Evolutionary conservation across 2,329 filamentous ascomycete species (phyloP).

Genomic region (Graphilbum fragrans): DNA sequence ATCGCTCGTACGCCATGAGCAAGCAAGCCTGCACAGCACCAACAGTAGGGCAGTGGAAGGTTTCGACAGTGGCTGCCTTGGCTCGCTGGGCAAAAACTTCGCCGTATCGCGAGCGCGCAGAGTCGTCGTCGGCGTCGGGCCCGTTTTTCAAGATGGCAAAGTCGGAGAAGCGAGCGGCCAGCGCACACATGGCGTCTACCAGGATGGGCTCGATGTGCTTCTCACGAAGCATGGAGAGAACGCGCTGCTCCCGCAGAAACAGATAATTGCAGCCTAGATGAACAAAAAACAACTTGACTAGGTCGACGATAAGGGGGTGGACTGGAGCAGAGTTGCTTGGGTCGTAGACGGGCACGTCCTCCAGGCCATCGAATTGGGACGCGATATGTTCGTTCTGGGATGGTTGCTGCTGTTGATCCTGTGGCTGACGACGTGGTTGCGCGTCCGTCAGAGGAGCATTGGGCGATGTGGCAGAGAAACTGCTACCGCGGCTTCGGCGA

Average conservation of each 20-base stretch:
- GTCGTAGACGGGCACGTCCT: conserved; percentile 64
- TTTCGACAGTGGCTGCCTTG: conserved; percentile 71
- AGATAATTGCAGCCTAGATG: conserved; percentile 80
- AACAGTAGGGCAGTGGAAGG: conserved; percentile 70
- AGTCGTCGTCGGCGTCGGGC: conserved; percentile 24
- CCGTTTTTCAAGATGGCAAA: conserved; percentile 38
- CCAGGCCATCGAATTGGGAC: conserved; percentile 27
- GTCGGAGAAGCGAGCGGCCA: conserved; percentile 71
- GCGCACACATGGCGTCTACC: conserved; percentile 73
- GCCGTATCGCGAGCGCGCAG: conserved; percentile 53
- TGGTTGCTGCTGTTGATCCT: conserved; percentile 7
- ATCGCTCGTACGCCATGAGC: conserved; percentile 78
- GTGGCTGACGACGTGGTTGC: conserved; percentile 13
- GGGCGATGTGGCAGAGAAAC: conserved; percentile 42
- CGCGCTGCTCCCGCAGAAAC: conserved; percentile 62
- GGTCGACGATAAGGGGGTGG: conserved; percentile 60
- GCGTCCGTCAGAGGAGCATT: conserved; percentile 19
- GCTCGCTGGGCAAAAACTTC: conserved; percentile 70
- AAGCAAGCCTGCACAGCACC: conserved; percentile 75
- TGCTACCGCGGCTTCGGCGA: conserved; percentile 44
- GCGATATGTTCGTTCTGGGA: conserved; percentile 20
- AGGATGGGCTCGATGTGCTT: conserved; percentile 75
- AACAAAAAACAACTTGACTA: conserved; percentile 70
- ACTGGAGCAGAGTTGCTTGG: conserved; percentile 57
- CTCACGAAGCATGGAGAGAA: conserved; percentile 63